Percentiles rank a stretch among this genome's conserved stretches.
Conservation (phyloP, 2,329 filamentous ascomycete genomes). For the Alternaria incomplexa region DNA sequence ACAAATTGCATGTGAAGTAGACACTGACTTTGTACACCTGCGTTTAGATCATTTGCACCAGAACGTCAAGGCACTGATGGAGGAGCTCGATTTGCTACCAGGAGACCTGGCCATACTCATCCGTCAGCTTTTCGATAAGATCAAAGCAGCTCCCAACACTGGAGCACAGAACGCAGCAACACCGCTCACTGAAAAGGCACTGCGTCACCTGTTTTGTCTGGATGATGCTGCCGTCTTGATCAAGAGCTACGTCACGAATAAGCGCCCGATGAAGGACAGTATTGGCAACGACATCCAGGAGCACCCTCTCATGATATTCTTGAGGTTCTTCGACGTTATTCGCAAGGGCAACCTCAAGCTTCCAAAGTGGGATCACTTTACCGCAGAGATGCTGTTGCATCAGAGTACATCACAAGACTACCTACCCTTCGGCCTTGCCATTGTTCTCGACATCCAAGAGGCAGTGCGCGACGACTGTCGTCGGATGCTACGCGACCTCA, state of each 20-base stretch:
- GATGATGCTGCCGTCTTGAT: constrained; percentile 1
- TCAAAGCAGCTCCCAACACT: neutral
- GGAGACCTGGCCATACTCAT: constrained; percentile 1
- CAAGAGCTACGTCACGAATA: neutral
- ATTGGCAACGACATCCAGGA: neutral
- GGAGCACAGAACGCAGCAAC: neutral
- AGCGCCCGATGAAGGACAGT: neutral
- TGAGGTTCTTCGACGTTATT: constrained; percentile 16
- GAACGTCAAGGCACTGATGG: constrained; percentile 9
- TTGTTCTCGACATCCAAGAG: constrained; percentile 19
- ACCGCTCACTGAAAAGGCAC: neutral
- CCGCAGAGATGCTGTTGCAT: constrained; percentile 8
- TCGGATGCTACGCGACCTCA: constrained; percentile 7
- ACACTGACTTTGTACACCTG: neutral
- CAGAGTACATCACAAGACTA: constrained; percentile 6
- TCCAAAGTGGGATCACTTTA: constrained; percentile 19
- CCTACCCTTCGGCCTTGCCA: constrained; percentile 21
- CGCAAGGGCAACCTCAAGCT: constrained; percentile 1
- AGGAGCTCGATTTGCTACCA: constrained; percentile 7
- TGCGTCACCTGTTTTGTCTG: constrained; percentile 13
- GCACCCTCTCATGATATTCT: constrained; percentile 8
- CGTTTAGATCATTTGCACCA: constrained; percentile 12
- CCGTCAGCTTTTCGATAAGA: constrained; percentile 1
- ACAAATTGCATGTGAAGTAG: neutral
- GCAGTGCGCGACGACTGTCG: neutral